A percentile compares a stretch with the other conserved stretches of the same genome.
Evolutionary conservation across 2,329 filamentous ascomycete species (phyloP).

Genomic region (Penicillium sp.): DNA sequence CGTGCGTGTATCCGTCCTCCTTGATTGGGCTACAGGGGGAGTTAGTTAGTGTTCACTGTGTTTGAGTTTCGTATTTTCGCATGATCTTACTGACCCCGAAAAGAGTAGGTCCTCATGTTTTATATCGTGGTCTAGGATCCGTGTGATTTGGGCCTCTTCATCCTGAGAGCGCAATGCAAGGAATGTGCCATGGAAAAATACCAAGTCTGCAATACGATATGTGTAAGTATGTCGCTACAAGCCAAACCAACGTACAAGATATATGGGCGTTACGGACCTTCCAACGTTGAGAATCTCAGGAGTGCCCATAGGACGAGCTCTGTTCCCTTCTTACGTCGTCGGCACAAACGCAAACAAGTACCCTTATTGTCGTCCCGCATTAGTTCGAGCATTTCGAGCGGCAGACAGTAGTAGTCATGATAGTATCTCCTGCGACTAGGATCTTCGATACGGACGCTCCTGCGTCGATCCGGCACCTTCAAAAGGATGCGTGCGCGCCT

Average conservation of each 20-base stretch:
- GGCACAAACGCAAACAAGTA: slow-evolving; percentile 41
- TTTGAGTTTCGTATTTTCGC: too few relatives aligned
- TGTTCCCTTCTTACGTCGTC: slow-evolving; percentile 34
- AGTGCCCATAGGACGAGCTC: slow-evolving; percentile 51
- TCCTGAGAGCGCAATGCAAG: slow-evolving; percentile 58
- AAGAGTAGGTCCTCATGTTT: slow-evolving; percentile 48
- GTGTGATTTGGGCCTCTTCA: slow-evolving; percentile 36
- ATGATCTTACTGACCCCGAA: slow-evolving; percentile 42
- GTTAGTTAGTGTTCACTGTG: too few relatives aligned
- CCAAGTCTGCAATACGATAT: slow-evolving; percentile 45
- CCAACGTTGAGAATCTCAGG: slow-evolving; percentile 53
- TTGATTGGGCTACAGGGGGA: slow-evolving; percentile 46
- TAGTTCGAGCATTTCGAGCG: slow-evolving; percentile 47
- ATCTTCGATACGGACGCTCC: slow-evolving; percentile 4
- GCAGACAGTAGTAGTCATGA: slow-evolving; percentile 49
- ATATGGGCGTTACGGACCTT: slow-evolving; percentile 42
- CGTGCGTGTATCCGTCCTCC: slow-evolving; percentile 52
- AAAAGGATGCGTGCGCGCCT: slow-evolving; percentile 54
- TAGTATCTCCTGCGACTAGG: slow-evolving; percentile 9
- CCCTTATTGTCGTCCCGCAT: slow-evolving; percentile 29
- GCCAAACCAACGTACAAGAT: neutral
- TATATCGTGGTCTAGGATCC: slow-evolving; percentile 51
- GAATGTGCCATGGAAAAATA: slow-evolving; percentile 55
- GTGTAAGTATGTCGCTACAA: neutral
- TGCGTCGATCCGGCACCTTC: slow-evolving; percentile 42